Percentiles rank a stretch among this genome's conserved stretches.
Evolutionary conservation across 176 grass and related monocot genomes (phyloP).

Genomic region (Thalia dealbata): DNA sequence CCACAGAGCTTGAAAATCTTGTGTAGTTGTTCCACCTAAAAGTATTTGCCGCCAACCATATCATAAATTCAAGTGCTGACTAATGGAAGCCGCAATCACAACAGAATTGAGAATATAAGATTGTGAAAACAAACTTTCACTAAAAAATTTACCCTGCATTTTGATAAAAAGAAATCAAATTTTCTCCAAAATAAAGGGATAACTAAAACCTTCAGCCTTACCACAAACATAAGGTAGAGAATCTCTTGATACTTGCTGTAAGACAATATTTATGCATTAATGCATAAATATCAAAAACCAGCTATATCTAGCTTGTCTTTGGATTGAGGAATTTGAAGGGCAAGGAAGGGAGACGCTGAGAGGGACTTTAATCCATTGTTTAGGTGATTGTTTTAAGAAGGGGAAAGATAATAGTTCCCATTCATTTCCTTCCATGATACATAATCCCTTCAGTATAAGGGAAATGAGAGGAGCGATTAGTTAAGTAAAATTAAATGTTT

Average conservation of each 20-base stretch:
- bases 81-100: not conserved
- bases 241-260: not conserved
- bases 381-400: no score
- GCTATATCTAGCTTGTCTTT: no score
- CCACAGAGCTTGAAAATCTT: conserved; percentile 91
- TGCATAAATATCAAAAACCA: no score
- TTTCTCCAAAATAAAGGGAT: not conserved
- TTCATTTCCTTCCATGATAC: no score
- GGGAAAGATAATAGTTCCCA: no score
- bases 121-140: not conserved
- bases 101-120: not conserved
- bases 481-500: no score
- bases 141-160: not conserved
- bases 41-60: not conserved
- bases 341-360: no score
- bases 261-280: not conserved
- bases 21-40: conserved; percentile 72
- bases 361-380: no score
- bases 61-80: not conserved
- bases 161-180: not conserved
- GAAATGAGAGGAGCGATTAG: no score
- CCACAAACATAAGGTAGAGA: not conserved
- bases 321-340: no score
- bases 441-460: no score
- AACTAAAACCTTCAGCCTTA: not conserved